These are phyloP conservation scores for Fragilariopsis cylindrus DNA, from an alignment of 108 stramenopile species.

Conservation along the genomic window DNA sequence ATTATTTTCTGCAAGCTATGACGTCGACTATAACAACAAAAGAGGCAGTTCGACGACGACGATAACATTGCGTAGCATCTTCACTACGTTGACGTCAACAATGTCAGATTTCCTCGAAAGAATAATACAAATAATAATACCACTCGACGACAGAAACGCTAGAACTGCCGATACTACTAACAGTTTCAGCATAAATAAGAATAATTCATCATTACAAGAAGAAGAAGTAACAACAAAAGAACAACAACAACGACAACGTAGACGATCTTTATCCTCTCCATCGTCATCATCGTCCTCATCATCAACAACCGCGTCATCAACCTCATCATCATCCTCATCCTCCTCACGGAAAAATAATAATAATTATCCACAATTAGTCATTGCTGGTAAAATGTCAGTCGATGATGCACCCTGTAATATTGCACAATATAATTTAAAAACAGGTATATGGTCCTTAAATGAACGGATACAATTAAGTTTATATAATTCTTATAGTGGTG, in stretches of 20 bases:
- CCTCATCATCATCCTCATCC: neutral
- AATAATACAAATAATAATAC: neutral
- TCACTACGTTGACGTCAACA: too few species aligned
- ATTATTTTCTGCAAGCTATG: too few species aligned
- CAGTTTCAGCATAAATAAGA: too few species aligned
- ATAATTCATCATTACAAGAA: too few species aligned
- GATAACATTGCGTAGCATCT: too few species aligned
- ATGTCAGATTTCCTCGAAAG: neutral
- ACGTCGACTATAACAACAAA: too few species aligned
- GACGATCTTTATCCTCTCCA: neutral
- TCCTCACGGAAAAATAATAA: neutral
- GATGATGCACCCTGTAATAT: constrained; percentile 82
- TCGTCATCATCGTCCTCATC: neutral
- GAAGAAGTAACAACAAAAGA: neutral
- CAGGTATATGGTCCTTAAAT: constrained; percentile 68
- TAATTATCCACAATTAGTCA: constrained; percentile 62
- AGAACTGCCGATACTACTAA: neutral
- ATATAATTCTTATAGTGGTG: constrained; percentile 88
- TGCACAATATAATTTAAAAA: constrained; percentile 72
- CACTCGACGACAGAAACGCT: neutral
- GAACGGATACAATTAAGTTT: constrained; percentile 81
- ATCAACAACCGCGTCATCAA: neutral
- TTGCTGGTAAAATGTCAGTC: constrained; percentile 86
- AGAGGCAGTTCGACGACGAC: too few species aligned
- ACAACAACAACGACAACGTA: neutral